Evolutionary conservation across 768 basidiomycete species (phyloP), one percentile per base, ranked within the genome.

Genomic region (Leucocoprinus leucothites): DNA sequence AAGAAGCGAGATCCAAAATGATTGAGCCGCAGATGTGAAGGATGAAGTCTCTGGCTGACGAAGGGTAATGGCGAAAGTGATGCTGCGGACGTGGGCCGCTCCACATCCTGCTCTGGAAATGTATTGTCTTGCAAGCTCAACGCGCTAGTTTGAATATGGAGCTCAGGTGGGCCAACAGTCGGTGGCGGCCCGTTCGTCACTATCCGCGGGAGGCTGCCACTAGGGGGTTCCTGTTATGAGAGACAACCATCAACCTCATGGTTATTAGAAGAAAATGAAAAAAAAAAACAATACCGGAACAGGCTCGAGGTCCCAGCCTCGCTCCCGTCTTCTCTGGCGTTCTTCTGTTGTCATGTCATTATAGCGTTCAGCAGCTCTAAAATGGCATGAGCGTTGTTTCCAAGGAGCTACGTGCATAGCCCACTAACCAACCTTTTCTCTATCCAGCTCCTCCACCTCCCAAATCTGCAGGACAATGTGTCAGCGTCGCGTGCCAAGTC

Each of bases 1-100:
- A 94, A 74, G 66, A 94, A 94, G 14, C 91, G 81, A 18, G 91
- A 93, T 19, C 91, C 91, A 65, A 94, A 92, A 40, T 89, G 81
- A 62, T 86, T 85, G 47, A 93, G 67, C 58, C 79, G 79, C 19
- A 91, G 70, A 61, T 84, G 88, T 1, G 80, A 84, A 0, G 89
- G 87, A 14, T 67, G 65, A n/a, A 82, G 73, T 19, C 60, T 70
- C 63, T 84, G 81, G 65, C 75, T 78, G 19, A 77, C 64, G 54
- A 78, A 74, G 42, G 77, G 80, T 35, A 74, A 68, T 48, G 69
- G 71, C 42, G 71, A 72, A 31, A 69, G 65, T 3, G 72, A 69
- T 6, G 74, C 63, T 51, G 66, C 61, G 16, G n/a, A 58, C 53
- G 64, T 59, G 16, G 58, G 60, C 43, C 61, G 60, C 45, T 69